phyloP scores from a whole-genome alignment of 495 filamentous ascomycete species.

The Tuber borchii region DNA sequence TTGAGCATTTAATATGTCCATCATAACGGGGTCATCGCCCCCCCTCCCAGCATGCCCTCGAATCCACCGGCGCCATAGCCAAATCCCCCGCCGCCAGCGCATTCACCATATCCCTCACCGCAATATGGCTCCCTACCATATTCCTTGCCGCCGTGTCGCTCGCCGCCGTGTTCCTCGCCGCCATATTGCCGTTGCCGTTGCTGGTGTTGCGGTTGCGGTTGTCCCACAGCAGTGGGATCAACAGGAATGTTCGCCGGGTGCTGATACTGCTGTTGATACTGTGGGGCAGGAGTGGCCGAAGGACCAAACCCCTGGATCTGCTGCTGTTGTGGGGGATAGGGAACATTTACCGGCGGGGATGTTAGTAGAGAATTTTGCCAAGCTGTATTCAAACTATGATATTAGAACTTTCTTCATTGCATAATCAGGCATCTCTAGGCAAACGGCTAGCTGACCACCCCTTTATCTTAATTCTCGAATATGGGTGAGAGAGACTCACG shows the following conservation, averaged over 20 bases:
- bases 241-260: conserved; percentile 6
- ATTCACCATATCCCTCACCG: conserved; percentile 11
- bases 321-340: conserved; percentile 20
- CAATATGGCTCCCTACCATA: conserved; percentile 14
- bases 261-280: conserved; percentile 16
- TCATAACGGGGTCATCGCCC: background rate
- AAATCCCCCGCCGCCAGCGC: background rate
- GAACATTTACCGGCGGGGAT: conserved; percentile 16
- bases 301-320: conserved; percentile 9
- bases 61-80: conserved; percentile 5
- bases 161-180: conserved; percentile 10
- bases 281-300: background rate
- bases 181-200: conserved; percentile 7
- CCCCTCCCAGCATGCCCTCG: background rate
- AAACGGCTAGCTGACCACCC: background rate
- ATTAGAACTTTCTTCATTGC: conserved; percentile 13
- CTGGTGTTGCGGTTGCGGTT: background rate
- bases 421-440: background rate
- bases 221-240: background rate
- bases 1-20: background rate
- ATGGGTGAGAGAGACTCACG: conserved; percentile 17
- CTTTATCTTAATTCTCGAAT: background rate
- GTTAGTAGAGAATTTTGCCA: conserved; percentile 19
- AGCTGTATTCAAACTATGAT: conserved; percentile 9
- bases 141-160: conserved; percentile 10